Base-by-base conservation (phyloP, 2,329 filamentous ascomycete genomes). In the Ascochyta koolunga region DNA sequence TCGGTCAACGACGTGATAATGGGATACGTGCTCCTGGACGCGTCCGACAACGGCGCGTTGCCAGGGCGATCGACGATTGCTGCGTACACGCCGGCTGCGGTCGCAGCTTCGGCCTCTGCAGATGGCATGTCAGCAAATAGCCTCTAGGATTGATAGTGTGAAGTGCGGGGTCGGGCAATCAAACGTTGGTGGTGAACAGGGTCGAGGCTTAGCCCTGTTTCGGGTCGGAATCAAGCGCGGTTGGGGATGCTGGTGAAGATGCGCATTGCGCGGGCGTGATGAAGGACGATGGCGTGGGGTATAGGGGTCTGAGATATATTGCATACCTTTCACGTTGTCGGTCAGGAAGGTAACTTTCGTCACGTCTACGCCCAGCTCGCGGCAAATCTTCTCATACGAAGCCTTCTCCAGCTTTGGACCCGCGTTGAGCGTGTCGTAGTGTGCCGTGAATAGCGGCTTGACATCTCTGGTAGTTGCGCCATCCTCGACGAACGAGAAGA, bases 351-450 rank as follows among this genome's bases (percentile, higher is more conserved):
- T 78, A 79, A 89, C 89, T 50, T 83, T 79, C 10, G 27, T 48
- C 33, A 43, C 50, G 7, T 48, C 50, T 18, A 42, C 39, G 29
- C 55, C 62, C 15, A 83, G 59, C 56, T 79, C 76, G 40, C 73
- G 72, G 41, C 83, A 79, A 62, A 93, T 92, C 64, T 79, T 84
- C 62, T 77, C 73, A 75, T 93, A 95, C 71, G 89, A 93, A 19
- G 71, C 73, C 33, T 76, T 71, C 64, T 91, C 84, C 39, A 82
- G 84, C 79, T 95, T 95, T 50, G 84, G 81, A 1, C 90, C 90
- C 27, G 90, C 90, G 71, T 90, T 93, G 54, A 89, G 84, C 3
- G 90, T 93, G 72, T 95, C 90, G 69, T 91, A 93, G 53, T 75
- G 70, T 2, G 65, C 69, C 16, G 63, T 62, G 54, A 76, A 76